These are phyloP conservation scores for Leccinum pachyderme DNA, from an alignment of 1,284 basidiomycete species.

Conservation along the genomic window DNA sequence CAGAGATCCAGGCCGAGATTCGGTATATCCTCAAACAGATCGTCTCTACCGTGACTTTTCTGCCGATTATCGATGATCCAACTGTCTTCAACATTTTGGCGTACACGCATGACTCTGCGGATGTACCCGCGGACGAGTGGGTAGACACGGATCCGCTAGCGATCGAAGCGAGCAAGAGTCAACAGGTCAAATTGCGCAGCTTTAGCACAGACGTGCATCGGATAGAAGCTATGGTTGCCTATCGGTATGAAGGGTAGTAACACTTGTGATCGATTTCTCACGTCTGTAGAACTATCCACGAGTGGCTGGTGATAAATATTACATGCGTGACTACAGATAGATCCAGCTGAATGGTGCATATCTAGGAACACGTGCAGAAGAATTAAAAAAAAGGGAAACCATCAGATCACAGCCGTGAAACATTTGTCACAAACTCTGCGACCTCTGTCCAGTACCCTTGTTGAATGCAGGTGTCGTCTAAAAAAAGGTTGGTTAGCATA, in stretches of 20 bases:
- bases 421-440: slow-evolving; percentile 50
- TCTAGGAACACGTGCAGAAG: background rate
- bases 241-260: slow-evolving; percentile 64
- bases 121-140: slow-evolving; percentile 90
- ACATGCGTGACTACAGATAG: slow-evolving; percentile 7
- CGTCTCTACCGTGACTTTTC: slow-evolving; percentile 92
- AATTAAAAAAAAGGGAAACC: background rate
- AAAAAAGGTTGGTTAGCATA: background rate
- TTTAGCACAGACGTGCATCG: slow-evolving; percentile 91
- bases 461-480: slow-evolving; percentile 70
- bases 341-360: background rate
- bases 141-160: slow-evolving; percentile 93
- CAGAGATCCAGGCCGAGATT: slow-evolving; percentile 97
- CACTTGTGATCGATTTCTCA: background rate
- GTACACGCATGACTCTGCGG: slow-evolving; percentile 85
- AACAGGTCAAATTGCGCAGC: slow-evolving; percentile 89
- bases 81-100: slow-evolving; percentile 96
- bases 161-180: slow-evolving; percentile 93
- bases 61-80: slow-evolving; percentile 92
- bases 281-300: background rate
- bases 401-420: slow-evolving; percentile 16
- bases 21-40: slow-evolving; percentile 98
- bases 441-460: slow-evolving; percentile 67
- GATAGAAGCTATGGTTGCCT: slow-evolving; percentile 87
- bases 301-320: slow-evolving; percentile 4